A percentile compares a stretch with the other conserved stretches of the same genome.
Evolutionary conservation across 1,284 basidiomycete species (phyloP).

Genomic region (Microbotryum saponariae): DNA sequence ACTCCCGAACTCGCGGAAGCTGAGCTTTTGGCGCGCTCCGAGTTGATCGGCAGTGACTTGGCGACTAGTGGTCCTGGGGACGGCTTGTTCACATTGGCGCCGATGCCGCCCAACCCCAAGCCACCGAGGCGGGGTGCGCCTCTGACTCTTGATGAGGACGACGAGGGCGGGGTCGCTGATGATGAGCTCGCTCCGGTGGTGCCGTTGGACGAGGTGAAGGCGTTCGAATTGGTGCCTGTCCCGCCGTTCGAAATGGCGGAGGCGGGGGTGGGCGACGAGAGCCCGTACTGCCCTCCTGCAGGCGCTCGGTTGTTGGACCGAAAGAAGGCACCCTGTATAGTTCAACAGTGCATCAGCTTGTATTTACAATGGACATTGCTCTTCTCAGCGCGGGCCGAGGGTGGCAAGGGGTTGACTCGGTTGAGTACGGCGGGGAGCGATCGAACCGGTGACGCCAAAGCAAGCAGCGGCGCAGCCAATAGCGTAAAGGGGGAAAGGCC

Average conservation of each 20-base stretch:
- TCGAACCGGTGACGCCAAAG: too few relatives aligned
- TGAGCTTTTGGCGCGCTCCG: neutral
- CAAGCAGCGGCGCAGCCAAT: too few relatives aligned
- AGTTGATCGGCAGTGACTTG: neutral
- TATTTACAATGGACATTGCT: neutral
- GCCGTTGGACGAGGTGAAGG: conserved; percentile 10
- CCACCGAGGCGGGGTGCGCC: conserved; percentile 21
- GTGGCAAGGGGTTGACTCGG: too few relatives aligned
- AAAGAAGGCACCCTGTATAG: conserved; percentile 15
- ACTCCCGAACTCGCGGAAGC: neutral
- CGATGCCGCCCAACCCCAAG: conserved; percentile 16
- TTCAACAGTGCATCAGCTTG: neutral
- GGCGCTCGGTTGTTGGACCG: conserved; percentile 1
- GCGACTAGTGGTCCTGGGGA: too few relatives aligned
- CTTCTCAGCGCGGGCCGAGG: too few relatives aligned
- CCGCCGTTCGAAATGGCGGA: conserved; percentile 1
- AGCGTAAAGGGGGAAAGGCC: too few relatives aligned
- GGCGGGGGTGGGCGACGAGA: conserved; percentile 7
- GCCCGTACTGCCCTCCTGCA: neutral
- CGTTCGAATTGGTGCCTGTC: neutral
- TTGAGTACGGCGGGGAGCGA: too few relatives aligned
- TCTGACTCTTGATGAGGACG: conserved; percentile 4
- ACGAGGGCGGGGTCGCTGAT: neutral
- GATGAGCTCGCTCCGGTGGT: neutral
- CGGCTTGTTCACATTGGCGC: neutral